Percentiles rank a stretch among this genome's conserved stretches.
Evolutionary conservation across 805 yeast genomes (phyloP).

Genomic region (Suhomyces xylopsoci): DNA sequence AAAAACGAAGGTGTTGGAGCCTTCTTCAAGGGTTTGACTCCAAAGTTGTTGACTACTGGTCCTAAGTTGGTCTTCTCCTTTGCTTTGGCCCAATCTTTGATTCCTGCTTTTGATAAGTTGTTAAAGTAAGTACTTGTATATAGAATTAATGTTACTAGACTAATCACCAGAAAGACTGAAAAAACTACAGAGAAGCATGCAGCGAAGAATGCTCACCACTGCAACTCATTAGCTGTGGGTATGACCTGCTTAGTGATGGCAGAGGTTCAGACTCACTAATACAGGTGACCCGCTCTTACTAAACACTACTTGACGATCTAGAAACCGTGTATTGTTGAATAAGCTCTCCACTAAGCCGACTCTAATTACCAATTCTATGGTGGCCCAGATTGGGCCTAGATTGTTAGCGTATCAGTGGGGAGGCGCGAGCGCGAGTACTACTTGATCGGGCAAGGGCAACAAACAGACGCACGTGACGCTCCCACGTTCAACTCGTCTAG

Average conservation of each 20-base stretch:
- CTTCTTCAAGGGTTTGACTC: slow-evolving; percentile 95
- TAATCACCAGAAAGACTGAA: neutral
- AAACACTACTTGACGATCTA: neutral
- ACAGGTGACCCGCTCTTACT: too few species aligned
- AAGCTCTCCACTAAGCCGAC: neutral
- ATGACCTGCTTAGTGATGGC: too few species aligned
- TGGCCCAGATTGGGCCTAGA: neutral
- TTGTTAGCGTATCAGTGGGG: neutral
- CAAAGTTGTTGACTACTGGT: slow-evolving; percentile 95
- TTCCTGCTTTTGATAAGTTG: slow-evolving; percentile 88
- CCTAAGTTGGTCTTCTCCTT: slow-evolving; percentile 98
- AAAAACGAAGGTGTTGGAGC: slow-evolving; percentile 86
- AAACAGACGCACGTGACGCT: neutral
- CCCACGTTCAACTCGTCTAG: neutral
- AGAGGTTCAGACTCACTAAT: too few species aligned
- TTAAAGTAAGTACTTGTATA: slow-evolving; percentile 31
- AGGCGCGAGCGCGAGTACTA: neutral
- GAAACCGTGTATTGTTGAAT: neutral
- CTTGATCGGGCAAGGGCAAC: neutral
- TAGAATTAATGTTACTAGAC: neutral
- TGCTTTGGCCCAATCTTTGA: slow-evolving; percentile 94
- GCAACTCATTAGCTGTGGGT: too few species aligned
- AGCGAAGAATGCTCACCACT: too few species aligned
- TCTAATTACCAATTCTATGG: neutral
- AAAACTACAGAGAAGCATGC: too few species aligned